Percentiles rank a stretch among this genome's conserved stretches.
These are phyloP conservation scores for Boletellus emodensis DNA, from an alignment of 768 basidiomycete species.

Conservation along the genomic window DNA sequence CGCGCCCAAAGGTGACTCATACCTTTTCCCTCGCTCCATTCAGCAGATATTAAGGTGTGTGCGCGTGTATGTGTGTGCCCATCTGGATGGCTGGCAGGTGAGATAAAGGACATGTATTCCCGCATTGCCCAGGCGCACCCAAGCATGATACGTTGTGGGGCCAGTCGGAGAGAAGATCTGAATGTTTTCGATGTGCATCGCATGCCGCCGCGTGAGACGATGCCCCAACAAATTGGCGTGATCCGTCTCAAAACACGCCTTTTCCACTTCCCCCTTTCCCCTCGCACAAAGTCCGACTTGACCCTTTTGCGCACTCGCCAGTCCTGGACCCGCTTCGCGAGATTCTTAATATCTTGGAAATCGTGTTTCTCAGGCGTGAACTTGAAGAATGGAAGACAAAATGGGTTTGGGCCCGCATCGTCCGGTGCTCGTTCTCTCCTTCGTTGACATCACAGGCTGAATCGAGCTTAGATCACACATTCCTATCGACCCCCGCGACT, in stretches of 20 bases:
- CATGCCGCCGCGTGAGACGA: neutral
- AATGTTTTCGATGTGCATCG: too few relatives aligned
- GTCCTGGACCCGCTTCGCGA: neutral
- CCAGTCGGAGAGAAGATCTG: too few relatives aligned
- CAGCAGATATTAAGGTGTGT: neutral
- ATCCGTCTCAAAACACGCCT: neutral
- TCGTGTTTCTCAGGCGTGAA: too few relatives aligned
- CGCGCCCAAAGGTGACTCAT: neutral
- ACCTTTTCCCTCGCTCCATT: neutral
- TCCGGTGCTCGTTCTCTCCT: too few relatives aligned
- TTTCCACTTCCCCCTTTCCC: neutral
- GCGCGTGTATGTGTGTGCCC: neutral
- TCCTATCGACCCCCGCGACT: neutral
- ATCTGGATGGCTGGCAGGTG: neutral
- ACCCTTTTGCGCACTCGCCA: too few relatives aligned
- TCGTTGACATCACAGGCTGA: neutral
- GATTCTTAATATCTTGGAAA: too few relatives aligned
- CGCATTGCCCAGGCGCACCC: too few relatives aligned
- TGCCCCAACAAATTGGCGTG: neutral
- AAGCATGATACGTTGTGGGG: too few relatives aligned
- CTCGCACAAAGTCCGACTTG: neutral
- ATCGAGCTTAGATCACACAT: neutral
- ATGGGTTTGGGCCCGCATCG: too few relatives aligned
- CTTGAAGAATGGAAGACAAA: too few relatives aligned
- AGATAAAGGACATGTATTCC: neutral